phyloP scores from a whole-genome alignment of 805 yeast species.

The Kuraishia ogatae region DNA sequence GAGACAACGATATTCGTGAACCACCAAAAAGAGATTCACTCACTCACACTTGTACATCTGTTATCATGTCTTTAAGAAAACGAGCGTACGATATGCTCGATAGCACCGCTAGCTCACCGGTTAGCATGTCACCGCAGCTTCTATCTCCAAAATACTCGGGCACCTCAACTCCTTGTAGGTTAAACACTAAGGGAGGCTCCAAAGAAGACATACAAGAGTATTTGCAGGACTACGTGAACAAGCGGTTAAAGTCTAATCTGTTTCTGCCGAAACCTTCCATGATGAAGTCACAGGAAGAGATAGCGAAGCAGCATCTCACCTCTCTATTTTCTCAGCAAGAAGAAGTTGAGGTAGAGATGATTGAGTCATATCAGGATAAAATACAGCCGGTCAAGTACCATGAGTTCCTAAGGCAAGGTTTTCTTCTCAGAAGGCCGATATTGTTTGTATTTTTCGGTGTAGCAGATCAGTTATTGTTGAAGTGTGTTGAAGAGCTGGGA shows the following conservation, averaged over 20 bases:
- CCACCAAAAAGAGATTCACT: background rate
- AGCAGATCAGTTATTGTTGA: background rate
- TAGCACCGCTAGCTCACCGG: background rate
- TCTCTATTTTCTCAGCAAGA: background rate
- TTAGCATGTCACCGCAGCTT: background rate
- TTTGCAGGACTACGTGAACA: background rate
- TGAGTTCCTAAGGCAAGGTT: background rate
- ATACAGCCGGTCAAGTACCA: background rate
- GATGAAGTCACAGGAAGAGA: background rate
- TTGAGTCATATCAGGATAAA: background rate
- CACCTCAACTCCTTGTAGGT: background rate
- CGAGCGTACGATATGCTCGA: background rate
- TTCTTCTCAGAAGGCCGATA: background rate
- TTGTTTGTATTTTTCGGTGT: constrained; percentile 1
- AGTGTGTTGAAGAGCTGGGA: background rate
- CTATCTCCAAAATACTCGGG: background rate
- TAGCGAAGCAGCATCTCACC: background rate
- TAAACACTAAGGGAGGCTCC: background rate
- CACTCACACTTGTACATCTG: background rate
- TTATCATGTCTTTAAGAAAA: background rate
- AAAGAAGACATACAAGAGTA: background rate
- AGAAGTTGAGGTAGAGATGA: background rate
- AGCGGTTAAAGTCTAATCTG: background rate
- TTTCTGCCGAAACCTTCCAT: background rate
- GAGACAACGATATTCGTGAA: background rate